phyloP scores from a whole-genome alignment of 129 eudicot genomes.

The Artemisia tridentata region DNA sequence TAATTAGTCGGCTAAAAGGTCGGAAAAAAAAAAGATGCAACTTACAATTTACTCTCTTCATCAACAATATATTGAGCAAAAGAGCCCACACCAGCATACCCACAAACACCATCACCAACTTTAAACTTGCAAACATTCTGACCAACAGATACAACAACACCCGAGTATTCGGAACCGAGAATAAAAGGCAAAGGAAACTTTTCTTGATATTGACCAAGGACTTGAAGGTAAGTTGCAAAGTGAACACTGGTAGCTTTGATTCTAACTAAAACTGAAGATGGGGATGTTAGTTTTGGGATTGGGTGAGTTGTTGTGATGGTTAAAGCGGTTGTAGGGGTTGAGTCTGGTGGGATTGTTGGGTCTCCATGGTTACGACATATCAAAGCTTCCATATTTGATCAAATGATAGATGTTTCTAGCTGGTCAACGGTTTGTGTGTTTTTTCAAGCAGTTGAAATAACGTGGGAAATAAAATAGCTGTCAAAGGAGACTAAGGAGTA shows the following conservation, averaged over 20 bases:
- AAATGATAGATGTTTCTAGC: no score
- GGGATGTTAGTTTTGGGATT: constrained; percentile 56
- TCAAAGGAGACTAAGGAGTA: no score
- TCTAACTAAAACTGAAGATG: constrained; percentile 56
- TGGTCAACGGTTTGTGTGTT: background rate
- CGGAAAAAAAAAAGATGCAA: background rate
- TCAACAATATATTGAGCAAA: constrained; percentile 71
- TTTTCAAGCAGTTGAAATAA: no score
- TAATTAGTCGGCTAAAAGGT: no score
- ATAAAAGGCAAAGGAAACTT: constrained; percentile 68
- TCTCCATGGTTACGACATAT: constrained; percentile 76
- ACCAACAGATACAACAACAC: constrained; percentile 67
- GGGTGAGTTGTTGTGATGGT: constrained; percentile 53
- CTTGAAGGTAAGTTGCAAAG: constrained; percentile 81
- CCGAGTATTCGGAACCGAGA: constrained; percentile 84
- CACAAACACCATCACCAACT: constrained; percentile 76
- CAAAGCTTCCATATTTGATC: constrained; percentile 66
- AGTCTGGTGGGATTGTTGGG: constrained; percentile 53
- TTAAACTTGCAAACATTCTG: constrained; percentile 56
- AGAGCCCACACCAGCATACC: constrained; percentile 54
- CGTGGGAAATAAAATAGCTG: no score
- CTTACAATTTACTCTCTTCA: constrained; percentile 69
- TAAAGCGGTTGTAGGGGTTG: constrained; percentile 46
- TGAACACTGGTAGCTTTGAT: constrained; percentile 77
- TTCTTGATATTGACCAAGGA: constrained; percentile 84